Base-by-base conservation (phyloP, 805 yeast genomes). In the Monosporozyma aerobia region DNA sequence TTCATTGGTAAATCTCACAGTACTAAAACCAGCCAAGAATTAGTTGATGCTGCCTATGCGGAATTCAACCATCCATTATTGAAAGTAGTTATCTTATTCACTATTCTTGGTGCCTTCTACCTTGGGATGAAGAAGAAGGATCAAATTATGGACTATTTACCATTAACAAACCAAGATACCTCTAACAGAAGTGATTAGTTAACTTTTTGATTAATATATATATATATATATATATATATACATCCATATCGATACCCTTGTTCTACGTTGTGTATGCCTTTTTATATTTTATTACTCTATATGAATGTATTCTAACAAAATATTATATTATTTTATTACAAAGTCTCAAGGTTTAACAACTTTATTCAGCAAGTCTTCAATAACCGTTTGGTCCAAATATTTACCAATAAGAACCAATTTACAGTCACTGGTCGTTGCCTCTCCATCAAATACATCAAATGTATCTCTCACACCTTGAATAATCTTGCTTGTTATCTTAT, bases 391-490 rank as follows among this genome's bases (percentile, higher is more conserved):
- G 14, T 68, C 63, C 35, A 87, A 66, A 47, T 78, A 75, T 65
- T 86, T 84, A 1, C 96, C 96, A 43, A 88, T 88, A 11, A 88
- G 71, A 1, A 88, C 90, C 29, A 88, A 57, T 67, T 84, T 87
- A 54, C 84, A 81, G 32, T 49, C 48, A 2, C 49, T 37, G 10
- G 50, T 40, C 0, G 71, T 76, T 4, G 22, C 49, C 65, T 60
- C 60, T 3, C 73, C 73, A 13, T 78, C 81, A 3, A 83, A 75
- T 2, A 88, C 73, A 56, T 94, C 99, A 68, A 89, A 94, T 0
- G 96, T 89, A 52, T 90, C 94, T 54, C 98, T 75, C 0, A 94
- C 99, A 11, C 95, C 98, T 66, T 94, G 99, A 10, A 94, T 70
- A 7, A 90, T 86, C 57, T 78, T 76, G 6, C 22, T 35, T 23